Evolutionary conservation across 108 stramenopile genomes (phyloP).

Genomic region (Halocafeteria seosinensis): DNA sequence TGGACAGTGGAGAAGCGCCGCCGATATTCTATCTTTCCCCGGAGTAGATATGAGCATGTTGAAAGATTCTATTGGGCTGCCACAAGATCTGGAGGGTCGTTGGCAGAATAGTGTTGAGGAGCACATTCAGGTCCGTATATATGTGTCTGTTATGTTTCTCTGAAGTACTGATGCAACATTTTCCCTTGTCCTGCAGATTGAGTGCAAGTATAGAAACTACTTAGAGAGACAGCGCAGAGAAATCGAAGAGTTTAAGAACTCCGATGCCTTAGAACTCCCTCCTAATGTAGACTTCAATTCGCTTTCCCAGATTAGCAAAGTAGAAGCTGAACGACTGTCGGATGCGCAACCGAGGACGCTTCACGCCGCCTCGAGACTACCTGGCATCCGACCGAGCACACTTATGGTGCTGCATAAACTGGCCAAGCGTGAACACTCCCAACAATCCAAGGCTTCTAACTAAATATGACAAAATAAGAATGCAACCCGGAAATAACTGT

Average conservation of each 20-base stretch:
- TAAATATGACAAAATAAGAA: too few relatives aligned
- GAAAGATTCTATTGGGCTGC: conserved; percentile 50
- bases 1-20: conserved; percentile 11
- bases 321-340: conserved; percentile 65
- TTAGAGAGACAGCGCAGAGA: conserved; percentile 66
- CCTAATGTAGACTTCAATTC: conserved; percentile 55
- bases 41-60: conserved; percentile 56
- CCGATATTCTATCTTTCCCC: conserved; percentile 62
- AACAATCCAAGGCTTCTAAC: too few relatives aligned
- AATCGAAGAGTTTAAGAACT: conserved; percentile 73
- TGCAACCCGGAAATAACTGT: too few relatives aligned
- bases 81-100: conserved; percentile 23
- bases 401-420: conserved; percentile 73
- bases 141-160: conserved; percentile 13
- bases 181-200: conserved; percentile 52
- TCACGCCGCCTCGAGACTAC: conserved; percentile 72
- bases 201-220: conserved; percentile 66
- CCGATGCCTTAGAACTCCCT: conserved; percentile 67
- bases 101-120: background rate
- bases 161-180: background rate
- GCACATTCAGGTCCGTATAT: conserved; percentile 34
- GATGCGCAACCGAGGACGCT: conserved; percentile 57
- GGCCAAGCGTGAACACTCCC: too few relatives aligned
- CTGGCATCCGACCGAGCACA: conserved; percentile 74
- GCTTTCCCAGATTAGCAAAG: conserved; percentile 68